Conservation (phyloP, 306 rosid genomes). For the Rubus parviflorus region DNA sequence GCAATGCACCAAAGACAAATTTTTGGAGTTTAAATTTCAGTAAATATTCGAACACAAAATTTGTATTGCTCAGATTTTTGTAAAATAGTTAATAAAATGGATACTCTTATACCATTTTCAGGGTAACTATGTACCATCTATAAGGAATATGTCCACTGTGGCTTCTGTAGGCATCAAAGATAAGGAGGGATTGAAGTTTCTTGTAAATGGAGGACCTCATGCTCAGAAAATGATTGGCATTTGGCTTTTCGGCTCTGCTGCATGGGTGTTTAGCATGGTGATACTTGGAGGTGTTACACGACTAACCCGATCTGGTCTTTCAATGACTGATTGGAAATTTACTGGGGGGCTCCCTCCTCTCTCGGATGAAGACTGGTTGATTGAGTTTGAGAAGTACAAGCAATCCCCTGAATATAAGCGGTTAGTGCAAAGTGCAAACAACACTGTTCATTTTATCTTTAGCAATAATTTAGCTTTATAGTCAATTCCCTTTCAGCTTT, state of each 20-base stretch:
- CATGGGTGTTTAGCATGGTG: conserved; percentile 96
- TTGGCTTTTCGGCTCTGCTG: conserved; percentile 90
- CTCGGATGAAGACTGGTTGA: conserved; percentile 66
- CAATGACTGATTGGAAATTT: conserved; percentile 92
- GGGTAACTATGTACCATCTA: background rate
- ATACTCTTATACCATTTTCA: conserved; percentile 1
- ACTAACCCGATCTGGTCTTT: conserved; percentile 89
- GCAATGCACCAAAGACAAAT: background rate
- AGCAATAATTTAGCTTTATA: conserved; percentile 35
- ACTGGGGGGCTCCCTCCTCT: conserved; percentile 72
- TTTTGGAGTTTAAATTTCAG: background rate
- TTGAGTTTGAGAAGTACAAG: conserved; percentile 77
- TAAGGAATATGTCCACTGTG: conserved; percentile 29
- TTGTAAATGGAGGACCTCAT: conserved; percentile 66
- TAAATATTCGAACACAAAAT: background rate
- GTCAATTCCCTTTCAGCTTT: conserved; percentile 22
- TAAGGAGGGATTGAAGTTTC: conserved; percentile 62
- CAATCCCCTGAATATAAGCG: conserved; percentile 84
- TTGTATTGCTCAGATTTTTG: background rate
- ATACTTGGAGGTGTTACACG: conserved; percentile 85
- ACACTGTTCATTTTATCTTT: conserved; percentile 36
- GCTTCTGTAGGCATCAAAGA: conserved; percentile 20
- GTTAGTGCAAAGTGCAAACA: conserved; percentile 29
- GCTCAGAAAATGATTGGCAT: conserved; percentile 75
- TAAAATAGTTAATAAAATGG: background rate